Base-by-base conservation (phyloP, 805 yeast species). In the Lipomyces orientalis region DNA sequence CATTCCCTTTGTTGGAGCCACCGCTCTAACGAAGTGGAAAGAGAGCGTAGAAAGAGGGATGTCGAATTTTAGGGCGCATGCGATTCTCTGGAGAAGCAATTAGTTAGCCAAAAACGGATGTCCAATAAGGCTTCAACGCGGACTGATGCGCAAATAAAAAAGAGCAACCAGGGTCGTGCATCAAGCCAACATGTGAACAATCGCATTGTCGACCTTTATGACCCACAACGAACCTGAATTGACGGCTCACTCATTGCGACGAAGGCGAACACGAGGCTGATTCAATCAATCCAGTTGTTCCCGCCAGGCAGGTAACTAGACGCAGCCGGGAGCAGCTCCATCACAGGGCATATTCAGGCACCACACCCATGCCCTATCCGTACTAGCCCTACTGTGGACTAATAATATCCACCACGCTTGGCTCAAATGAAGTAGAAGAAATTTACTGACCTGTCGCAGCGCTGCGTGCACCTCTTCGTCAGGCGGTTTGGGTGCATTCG, bases 1-100 rank as follows among this genome's bases (percentile, higher is more conserved):
- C 99, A 95, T 95, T 43, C 94, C 94, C 76, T 95, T 95, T 5
- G 98, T 91, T 3, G 99, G 99, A 0, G 99, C 94, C 7, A 95
- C 99, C 76, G 88, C 89, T 76, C 99, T 87, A 9, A 95, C 99
- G 71, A 89, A 80, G 75, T 94, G 98, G 79, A 94, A 90, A 0
- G 79, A 75, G 51, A 90, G 78, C 0, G 80, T 76, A 2, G 82
- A 82, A 14, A 86, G 80, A 0, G 81, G 71, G 8, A 86, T 79
- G 0, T 85, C 81, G 73, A 75, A 83, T 1, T 82, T 81, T 49
- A 89, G 77, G 19, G 83, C 77, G 4, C 80, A 73, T 72, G 84
- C 60, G n/a, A 73, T 79, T 2, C 73, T 64, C 73, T 66, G 54
- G 34, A 60, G 4, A 9, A 49, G 49, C 10, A 43, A 43, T 43